phyloP scores from a whole-genome alignment of 1,284 basidiomycete genomes.

The Ustilago cynodontis region DNA sequence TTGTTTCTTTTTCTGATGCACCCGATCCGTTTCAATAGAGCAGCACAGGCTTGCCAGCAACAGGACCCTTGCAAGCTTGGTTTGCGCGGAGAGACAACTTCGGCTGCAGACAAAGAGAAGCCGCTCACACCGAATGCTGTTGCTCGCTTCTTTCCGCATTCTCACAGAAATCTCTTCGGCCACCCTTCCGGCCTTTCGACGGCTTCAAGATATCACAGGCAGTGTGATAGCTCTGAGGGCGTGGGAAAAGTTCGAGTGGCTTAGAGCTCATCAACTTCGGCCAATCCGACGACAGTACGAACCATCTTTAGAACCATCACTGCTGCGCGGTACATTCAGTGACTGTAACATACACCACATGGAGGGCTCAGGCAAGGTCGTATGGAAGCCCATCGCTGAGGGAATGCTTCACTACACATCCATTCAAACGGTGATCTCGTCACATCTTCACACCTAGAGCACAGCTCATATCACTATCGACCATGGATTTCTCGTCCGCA shows the following conservation, averaged over 20 bases:
- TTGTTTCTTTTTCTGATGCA: background rate
- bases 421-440: background rate
- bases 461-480: background rate
- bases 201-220: background rate
- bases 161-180: background rate
- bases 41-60: background rate
- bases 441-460: background rate
- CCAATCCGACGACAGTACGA: background rate
- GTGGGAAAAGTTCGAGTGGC: background rate
- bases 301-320: background rate
- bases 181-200: background rate
- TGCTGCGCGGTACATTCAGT: background rate
- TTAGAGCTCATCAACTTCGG: background rate
- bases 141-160: background rate
- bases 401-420: background rate
- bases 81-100: background rate
- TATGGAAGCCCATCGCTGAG: background rate
- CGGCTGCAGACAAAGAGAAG: background rate
- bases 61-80: background rate
- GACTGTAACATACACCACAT: background rate
- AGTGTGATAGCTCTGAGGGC: background rate
- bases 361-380: background rate
- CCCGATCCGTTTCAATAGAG: background rate
- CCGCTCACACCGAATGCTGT: background rate
- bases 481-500: constrained; percentile 26